Evolutionary conservation across 768 basidiomycete genomes (phyloP), one percentile per base, ranked within the genome.

Genomic region (Royoungia palumana): DNA sequence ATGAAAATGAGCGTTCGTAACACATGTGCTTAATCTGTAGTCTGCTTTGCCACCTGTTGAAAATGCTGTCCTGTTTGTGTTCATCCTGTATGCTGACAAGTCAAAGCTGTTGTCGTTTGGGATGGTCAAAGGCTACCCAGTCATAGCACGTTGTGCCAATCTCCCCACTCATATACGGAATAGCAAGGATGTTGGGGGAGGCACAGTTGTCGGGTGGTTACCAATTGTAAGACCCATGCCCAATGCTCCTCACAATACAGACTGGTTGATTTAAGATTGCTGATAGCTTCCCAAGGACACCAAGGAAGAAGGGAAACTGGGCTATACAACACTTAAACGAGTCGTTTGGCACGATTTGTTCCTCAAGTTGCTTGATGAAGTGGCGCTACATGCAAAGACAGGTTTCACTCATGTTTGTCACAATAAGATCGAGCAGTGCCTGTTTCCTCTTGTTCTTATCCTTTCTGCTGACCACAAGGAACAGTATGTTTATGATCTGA

Each of bases 381-480:
- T 74, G 1, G 36, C 47, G 9, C 1, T 13, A 1, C 41, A 56
- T 14, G 57, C 64, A 0, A 28, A 50, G 6, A 57, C 44, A 2
- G 72, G 73, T 0, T 60, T 49, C 40, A 17, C 27, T 0, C 47
- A 53, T 20, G n/a, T 47, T 11, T 73, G 66, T 9, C 61, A 72
- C 52, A 54, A 55, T 4, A 50, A 22, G 36, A 28, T 70, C 12
- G 2, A 21, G 3, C 64, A 59, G 0, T 53, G 35, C 12, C 35
- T 77, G 0, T 76, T 63, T 25, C 73, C 72, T 1, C 22, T 70
- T 7, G 58, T 77, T 17, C 27, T 73, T 0, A 72, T 75, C 4
- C 53, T 75, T 2, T 71, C 67, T 7, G 66, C 69, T 5, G 73
- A 77, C 44, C 77, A 74, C 44, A 69, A 77, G 50, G 75, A 79